Evolutionary conservation across 1,139 yeast genomes (phyloP).

Genomic region (Lodderomyces pseudojiufengensis): DNA sequence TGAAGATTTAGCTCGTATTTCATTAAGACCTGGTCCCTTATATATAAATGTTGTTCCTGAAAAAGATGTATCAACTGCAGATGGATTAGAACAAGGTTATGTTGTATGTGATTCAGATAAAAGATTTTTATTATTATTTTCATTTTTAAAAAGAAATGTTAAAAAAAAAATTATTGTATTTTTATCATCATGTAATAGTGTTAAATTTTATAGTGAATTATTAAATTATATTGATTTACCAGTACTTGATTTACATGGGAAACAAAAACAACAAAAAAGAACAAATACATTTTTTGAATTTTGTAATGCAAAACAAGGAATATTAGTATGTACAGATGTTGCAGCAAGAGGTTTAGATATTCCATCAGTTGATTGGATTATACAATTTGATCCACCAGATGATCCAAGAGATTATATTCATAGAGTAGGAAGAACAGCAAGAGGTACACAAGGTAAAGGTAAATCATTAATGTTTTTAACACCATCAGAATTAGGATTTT

Average conservation of each 20-base stretch:
- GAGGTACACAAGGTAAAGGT: conserved; percentile 91
- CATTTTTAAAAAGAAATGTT: conserved; percentile 85
- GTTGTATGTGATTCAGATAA: conserved; percentile 97
- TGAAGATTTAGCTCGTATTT: conserved; percentile 95
- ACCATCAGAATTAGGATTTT: conserved; percentile 90
- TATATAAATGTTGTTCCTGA: conserved; percentile 92
- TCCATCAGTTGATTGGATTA: conserved; percentile 96
- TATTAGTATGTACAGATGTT: conserved; percentile 90
- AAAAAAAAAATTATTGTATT: conserved; percentile 93
- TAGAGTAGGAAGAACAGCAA: conserved; percentile 97
- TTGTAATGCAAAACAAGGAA: conserved; percentile 94
- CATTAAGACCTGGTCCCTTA: conserved; percentile 90
- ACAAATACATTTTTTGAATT: conserved; percentile 97
- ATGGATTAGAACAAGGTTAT: conserved; percentile 96
- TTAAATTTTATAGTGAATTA: conserved; percentile 90
- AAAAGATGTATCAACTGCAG: conserved; percentile 83
- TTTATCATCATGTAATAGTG: conserved; percentile 94
- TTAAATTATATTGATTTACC: conserved; percentile 94
- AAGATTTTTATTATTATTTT: conserved; percentile 81
- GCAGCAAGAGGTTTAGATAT: conserved; percentile 98
- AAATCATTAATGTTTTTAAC: conserved; percentile 91
- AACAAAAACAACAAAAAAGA: conserved; percentile 96
- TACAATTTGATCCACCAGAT: conserved; percentile 98
- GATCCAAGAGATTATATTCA: conserved; percentile 98
- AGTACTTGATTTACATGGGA: conserved; percentile 93